Evolutionary conservation across 2,329 filamentous ascomycete species (phyloP).

Genomic region (Huntiella abstrusa): DNA sequence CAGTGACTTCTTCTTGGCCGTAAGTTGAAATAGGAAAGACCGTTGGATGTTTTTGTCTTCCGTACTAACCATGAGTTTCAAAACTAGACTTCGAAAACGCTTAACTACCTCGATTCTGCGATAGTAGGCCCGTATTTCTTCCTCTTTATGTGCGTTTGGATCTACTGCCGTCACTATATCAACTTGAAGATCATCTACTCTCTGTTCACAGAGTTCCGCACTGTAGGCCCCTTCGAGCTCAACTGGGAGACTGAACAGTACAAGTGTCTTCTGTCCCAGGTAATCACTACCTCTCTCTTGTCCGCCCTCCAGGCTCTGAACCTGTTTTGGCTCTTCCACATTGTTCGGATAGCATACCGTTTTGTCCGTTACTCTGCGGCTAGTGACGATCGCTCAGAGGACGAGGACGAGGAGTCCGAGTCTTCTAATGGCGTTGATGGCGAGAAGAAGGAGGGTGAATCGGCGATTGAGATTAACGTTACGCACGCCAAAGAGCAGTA

Average conservation of each 20-base stretch:
- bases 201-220: constrained; percentile 56
- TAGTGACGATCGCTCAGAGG: constrained; percentile 55
- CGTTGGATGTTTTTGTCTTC: neutral
- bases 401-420: constrained; percentile 38
- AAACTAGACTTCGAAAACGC: constrained; percentile 61
- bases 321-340: constrained; percentile 66
- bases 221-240: constrained; percentile 54
- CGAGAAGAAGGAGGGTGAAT: constrained; percentile 14
- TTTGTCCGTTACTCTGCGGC: constrained; percentile 42
- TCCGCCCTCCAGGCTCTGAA: constrained; percentile 54
- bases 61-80: neutral
- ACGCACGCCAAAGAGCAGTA: constrained; percentile 1
- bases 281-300: constrained; percentile 47
- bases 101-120: constrained; percentile 73
- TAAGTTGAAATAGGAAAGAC: constrained; percentile 25
- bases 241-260: constrained; percentile 62
- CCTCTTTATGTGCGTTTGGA: constrained; percentile 66
- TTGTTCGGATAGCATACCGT: constrained; percentile 54
- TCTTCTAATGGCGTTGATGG: constrained; percentile 21
- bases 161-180: constrained; percentile 75
- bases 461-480: constrained; percentile 11
- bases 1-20: constrained; percentile 85
- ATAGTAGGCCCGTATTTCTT: constrained; percentile 72
- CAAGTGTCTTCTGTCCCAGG: constrained; percentile 53
- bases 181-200: constrained; percentile 62